A percentile compares a stretch with the other conserved stretches of the same genome.
Evolutionary conservation across 2,329 filamentous ascomycete species (phyloP).

Genomic region (Madurella fahalii): DNA sequence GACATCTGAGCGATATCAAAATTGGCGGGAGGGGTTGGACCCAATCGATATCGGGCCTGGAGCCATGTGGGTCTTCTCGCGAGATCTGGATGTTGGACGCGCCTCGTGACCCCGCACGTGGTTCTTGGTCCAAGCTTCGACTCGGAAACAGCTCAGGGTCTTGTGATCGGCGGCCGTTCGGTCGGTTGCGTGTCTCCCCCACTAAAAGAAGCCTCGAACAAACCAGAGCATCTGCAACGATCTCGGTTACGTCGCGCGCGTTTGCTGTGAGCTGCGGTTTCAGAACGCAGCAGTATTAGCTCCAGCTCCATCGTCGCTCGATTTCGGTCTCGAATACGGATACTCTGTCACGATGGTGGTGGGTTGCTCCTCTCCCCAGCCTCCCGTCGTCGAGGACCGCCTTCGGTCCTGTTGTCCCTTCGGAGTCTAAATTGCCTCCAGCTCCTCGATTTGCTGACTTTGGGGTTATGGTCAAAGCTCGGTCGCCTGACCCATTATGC

Average conservation of each 20-base stretch:
- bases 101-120: conserved; percentile 17
- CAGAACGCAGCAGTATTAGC: background rate
- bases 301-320: conserved; percentile 4
- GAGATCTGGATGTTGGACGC: background rate
- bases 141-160: background rate
- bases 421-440: conserved; percentile 42
- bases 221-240: conserved; percentile 4
- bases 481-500: conserved; percentile 91
- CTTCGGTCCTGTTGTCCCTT: conserved; percentile 19
- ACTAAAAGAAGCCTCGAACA: background rate
- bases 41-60: conserved; percentile 11
- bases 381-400: conserved; percentile 11
- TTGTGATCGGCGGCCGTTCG: conserved; percentile 6
- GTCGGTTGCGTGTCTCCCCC: conserved; percentile 6
- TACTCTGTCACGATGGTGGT: conserved; percentile 29
- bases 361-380: conserved; percentile 18
- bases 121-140: conserved; percentile 9
- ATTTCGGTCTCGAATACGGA: background rate
- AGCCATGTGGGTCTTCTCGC: conserved; percentile 10
- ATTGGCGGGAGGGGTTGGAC: background rate
- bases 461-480: conserved; percentile 72
- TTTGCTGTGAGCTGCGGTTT: background rate
- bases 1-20: background rate
- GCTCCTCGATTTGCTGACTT: conserved; percentile 64
- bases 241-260: background rate